Evolutionary conservation across 805 yeast genomes (phyloP).

Genomic region (Candida quercuum): DNA sequence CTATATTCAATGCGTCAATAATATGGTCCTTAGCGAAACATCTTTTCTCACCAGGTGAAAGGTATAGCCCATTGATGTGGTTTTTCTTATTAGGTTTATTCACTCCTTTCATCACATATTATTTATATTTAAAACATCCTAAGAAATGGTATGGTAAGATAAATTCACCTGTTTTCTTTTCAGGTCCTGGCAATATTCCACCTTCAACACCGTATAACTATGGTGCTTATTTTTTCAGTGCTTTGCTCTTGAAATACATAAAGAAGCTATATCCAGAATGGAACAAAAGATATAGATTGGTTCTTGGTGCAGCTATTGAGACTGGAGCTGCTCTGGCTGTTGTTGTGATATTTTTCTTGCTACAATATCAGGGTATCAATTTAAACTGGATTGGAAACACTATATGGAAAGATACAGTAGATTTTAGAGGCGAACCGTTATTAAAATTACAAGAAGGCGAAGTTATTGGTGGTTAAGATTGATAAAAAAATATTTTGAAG

Average conservation of each 20-base stretch:
- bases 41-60: conserved; percentile 40
- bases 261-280: conserved; percentile 43
- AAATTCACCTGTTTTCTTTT: conserved; percentile 61
- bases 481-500: conserved; percentile 31
- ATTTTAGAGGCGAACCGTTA: conserved; percentile 27
- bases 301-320: conserved; percentile 55
- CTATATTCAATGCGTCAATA: conserved; percentile 46
- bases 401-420: conserved; percentile 38
- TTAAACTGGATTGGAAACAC: conserved; percentile 57
- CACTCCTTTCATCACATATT: conserved; percentile 30
- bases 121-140: conserved; percentile 25
- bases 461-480: conserved; percentile 42
- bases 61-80: conserved; percentile 49
- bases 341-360: conserved; percentile 46
- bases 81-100: conserved; percentile 50
- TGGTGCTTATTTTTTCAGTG: conserved; percentile 44
- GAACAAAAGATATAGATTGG: conserved; percentile 58
- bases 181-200: conserved; percentile 56
- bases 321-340: conserved; percentile 59
- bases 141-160: conserved; percentile 31
- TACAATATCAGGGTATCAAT: conserved; percentile 39
- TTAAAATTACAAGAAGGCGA: conserved; percentile 35
- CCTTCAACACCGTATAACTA: conserved; percentile 73
- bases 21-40: conserved; percentile 50
- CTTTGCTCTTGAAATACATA: conserved; percentile 39